These are phyloP conservation scores for Scopulariopsis brevicaulis DNA, from an alignment of 2,329 filamentous ascomycete species.

Conservation along the genomic window DNA sequence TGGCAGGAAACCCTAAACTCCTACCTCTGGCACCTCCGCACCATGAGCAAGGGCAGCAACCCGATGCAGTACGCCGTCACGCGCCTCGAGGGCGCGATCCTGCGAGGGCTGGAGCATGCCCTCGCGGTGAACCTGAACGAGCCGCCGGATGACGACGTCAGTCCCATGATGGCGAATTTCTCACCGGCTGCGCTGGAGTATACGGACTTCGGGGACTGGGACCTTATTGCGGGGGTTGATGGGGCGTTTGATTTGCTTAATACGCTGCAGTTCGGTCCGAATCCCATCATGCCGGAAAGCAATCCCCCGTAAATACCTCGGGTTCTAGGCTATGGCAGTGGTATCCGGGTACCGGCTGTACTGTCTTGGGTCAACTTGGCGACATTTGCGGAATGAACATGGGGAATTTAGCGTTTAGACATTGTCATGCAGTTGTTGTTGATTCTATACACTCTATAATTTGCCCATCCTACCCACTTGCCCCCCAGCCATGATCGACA, in stretches of 20 bases:
- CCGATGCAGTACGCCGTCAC: conserved; percentile 24
- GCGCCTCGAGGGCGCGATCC: conserved; percentile 22
- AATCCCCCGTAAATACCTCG: not conserved
- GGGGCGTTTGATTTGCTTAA: conserved; percentile 18
- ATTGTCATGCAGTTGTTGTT: too few relatives aligned
- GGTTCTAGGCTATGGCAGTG: too few relatives aligned
- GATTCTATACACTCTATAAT: not conserved
- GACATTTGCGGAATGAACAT: too few relatives aligned
- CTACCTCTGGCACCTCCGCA: conserved; percentile 21
- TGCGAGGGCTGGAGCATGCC: conserved; percentile 23
- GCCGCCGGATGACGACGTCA: conserved; percentile 16
- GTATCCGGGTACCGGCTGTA: too few relatives aligned
- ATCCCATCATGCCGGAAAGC: conserved; percentile 5
- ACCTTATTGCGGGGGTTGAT: conserved; percentile 14
- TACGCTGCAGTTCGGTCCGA: conserved; percentile 12
- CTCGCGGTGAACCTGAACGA: conserved; percentile 21
- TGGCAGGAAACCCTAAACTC: conserved; percentile 21
- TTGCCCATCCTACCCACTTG: not conserved
- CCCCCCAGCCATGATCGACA: not conserved
- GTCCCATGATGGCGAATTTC: conserved; percentile 15
- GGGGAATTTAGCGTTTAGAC: too few relatives aligned
- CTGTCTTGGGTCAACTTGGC: too few relatives aligned
- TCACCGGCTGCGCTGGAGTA: conserved; percentile 16
- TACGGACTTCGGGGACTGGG: conserved; percentile 22
- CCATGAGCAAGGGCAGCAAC: conserved; percentile 22